Evolutionary conservation across 2,329 filamentous ascomycete genomes (phyloP), one percentile per base, ranked within the genome.

Genomic region (Coccinonectria pachysandricola): DNA sequence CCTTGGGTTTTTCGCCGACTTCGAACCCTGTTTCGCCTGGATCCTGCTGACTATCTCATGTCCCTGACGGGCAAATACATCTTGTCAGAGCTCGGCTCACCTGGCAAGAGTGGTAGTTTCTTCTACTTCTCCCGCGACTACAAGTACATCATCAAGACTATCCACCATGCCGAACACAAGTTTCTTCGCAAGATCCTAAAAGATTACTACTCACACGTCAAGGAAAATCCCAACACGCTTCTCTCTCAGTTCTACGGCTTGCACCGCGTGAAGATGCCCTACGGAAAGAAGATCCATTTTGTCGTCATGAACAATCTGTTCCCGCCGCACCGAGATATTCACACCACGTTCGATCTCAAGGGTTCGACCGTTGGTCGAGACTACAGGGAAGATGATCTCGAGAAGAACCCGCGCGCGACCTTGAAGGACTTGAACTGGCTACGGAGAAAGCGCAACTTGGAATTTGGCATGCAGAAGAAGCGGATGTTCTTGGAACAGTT

Each of bases 251-350:
- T 98, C 51, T 98, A 96, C 50, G 91, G 91, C 24, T 67, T 98
- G 11, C 91, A 98, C 57, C 78, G 91, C 34, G 91, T 98, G 46
- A 98, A 98, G 68, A 92, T 95, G 65, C 86, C 88, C 0, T 96
- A 94, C 52, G 91, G 91, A 36, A 80, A 88, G 50, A 98, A 98
- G 62, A 95, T 96, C 29, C 91, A 98, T 57, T 98, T 98, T 45
- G 91, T 98, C 34, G 87, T 98, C 51, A 98, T 98, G 91, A 98
- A 98, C 65, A 98, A 98, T 54, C 71, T 98, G 10, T 98, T 98
- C 49, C 91, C 91, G 8, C 88, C 91, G 6, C 91, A 98, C 59
- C 75, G 88, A 42, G 91, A 98, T 54, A 96, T 98, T 34, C 91
- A 98, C 59, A 77, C 85, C 48, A 98, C 87, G 3, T 98, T 94